These are phyloP conservation scores for Globisporangium spiculum DNA, from an alignment of 352 stramenopile species.

Conservation along the genomic window DNA sequence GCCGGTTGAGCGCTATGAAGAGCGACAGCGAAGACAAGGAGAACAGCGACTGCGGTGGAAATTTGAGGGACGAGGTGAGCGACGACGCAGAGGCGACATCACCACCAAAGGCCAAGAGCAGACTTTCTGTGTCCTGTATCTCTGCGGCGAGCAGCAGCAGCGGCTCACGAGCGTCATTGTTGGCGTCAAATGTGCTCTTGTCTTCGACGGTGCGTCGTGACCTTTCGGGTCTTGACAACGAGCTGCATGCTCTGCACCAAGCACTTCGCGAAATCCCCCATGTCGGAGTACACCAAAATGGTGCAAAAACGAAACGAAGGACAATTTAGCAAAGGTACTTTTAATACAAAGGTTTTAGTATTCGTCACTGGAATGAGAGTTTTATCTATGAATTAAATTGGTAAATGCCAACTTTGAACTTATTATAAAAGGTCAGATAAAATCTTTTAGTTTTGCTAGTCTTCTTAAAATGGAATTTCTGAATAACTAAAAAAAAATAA, in stretches of 20 bases:
- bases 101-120: not conserved
- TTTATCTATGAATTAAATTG: too few species aligned
- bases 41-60: not conserved
- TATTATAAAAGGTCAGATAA: too few species aligned
- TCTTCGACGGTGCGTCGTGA: constrained; percentile 19
- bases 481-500: too few species aligned
- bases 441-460: too few species aligned
- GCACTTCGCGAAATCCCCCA: constrained; percentile 2
- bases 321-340: not conserved
- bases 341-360: too few species aligned
- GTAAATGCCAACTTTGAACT: too few species aligned
- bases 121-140: not conserved
- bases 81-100: not conserved
- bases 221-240: constrained; percentile 42
- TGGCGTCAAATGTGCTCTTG: not conserved
- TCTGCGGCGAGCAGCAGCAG: not conserved
- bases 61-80: not conserved
- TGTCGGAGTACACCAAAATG: not conserved
- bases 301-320: not conserved
- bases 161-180: not conserved
- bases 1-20: not conserved
- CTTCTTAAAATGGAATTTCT: too few species aligned
- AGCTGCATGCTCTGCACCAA: constrained; percentile 8
- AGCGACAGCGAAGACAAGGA: not conserved
- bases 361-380: too few species aligned